Evolutionary conservation across 352 stramenopile genomes (phyloP).

Genomic region (Globisporangium camurandrum): DNA sequence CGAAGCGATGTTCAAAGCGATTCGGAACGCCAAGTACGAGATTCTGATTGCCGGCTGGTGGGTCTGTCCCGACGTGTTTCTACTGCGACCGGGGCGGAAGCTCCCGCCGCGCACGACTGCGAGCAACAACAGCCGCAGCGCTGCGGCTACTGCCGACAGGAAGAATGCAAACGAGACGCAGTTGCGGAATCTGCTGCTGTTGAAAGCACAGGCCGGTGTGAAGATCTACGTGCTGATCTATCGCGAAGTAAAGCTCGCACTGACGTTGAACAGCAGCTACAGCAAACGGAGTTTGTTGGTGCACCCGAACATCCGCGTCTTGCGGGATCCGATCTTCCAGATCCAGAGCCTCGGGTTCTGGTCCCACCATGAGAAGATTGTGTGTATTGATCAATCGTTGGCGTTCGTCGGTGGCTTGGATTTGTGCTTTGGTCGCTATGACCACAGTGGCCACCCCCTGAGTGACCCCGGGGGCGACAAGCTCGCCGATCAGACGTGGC

Average conservation of each 20-base stretch:
- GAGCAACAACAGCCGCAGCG: conserved; percentile 14
- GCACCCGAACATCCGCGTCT: conserved; percentile 83
- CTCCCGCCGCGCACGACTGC: conserved; percentile 21
- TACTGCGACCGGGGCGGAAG: conserved; percentile 61
- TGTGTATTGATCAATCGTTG: conserved; percentile 84
- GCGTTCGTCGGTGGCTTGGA: conserved; percentile 84
- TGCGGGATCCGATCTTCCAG: conserved; percentile 88
- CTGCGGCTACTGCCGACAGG: no score
- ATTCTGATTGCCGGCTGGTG: conserved; percentile 90
- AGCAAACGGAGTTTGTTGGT: conserved; percentile 74
- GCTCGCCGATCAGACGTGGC: conserved; percentile 51
- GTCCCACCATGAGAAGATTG: conserved; percentile 92
- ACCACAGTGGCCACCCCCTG: conserved; percentile 68
- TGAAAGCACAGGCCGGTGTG: conserved; percentile 73
- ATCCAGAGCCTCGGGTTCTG: conserved; percentile 87
- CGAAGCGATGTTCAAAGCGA: conserved; percentile 80
- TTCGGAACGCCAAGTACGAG: conserved; percentile 79
- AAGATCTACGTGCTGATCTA: conserved; percentile 91
- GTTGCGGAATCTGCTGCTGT: conserved; percentile 66
- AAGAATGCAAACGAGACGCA: conserved; percentile 61
- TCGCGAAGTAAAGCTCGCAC: conserved; percentile 82
- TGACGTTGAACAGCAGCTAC: conserved; percentile 85
- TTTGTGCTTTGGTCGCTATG: conserved; percentile 85
- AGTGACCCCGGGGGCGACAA: conserved; percentile 54
- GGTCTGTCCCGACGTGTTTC: conserved; percentile 79